Evolutionary conservation across 2,329 filamentous ascomycete species (phyloP).

Genomic region (Kalaharituber pfeilii): DNA sequence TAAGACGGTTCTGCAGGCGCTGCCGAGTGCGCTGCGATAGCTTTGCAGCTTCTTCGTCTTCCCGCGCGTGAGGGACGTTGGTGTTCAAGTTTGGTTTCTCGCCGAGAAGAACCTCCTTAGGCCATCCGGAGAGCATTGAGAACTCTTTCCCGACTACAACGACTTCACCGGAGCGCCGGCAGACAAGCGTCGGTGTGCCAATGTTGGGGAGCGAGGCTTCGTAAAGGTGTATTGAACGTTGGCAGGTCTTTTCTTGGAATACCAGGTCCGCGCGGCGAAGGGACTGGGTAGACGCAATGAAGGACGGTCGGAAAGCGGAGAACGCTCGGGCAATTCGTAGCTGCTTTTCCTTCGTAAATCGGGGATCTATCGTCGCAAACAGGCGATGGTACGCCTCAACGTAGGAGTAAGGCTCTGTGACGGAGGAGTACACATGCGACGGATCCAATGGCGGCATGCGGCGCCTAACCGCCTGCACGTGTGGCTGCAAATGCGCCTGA

Average conservation of each 20-base stretch:
- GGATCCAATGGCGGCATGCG: slow-evolving; percentile 48
- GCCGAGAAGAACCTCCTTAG: slow-evolving; percentile 70
- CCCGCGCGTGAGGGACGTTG: slow-evolving; percentile 39
- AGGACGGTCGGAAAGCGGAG: slow-evolving; percentile 75
- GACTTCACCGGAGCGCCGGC: slow-evolving; percentile 83
- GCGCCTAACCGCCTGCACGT: slow-evolving; percentile 20
- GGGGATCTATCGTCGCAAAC: slow-evolving; percentile 58
- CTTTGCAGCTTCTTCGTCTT: slow-evolving; percentile 28
- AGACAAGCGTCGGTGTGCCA: slow-evolving; percentile 80
- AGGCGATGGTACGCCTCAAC: slow-evolving; percentile 79
- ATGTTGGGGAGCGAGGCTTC: slow-evolving; percentile 81
- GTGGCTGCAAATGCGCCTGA: slow-evolving; percentile 32
- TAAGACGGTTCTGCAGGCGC: slow-evolving; percentile 21
- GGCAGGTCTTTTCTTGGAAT: slow-evolving; percentile 96
- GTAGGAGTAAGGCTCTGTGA: slow-evolving; percentile 84
- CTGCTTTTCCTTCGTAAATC: slow-evolving; percentile 60
- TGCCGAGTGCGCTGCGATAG: slow-evolving; percentile 25
- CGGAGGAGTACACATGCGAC: slow-evolving; percentile 69
- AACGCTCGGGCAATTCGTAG: slow-evolving; percentile 67
- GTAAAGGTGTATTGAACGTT: slow-evolving; percentile 80
- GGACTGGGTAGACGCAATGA: slow-evolving; percentile 82
- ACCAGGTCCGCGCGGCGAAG: slow-evolving; percentile 75
- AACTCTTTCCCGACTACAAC: slow-evolving; percentile 94
- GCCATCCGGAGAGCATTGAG: slow-evolving; percentile 88
- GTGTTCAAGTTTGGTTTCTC: slow-evolving; percentile 76